phyloP scores from a whole-genome alignment of 1,139 yeast species.

The Saccharomyces hybrid region DNA sequence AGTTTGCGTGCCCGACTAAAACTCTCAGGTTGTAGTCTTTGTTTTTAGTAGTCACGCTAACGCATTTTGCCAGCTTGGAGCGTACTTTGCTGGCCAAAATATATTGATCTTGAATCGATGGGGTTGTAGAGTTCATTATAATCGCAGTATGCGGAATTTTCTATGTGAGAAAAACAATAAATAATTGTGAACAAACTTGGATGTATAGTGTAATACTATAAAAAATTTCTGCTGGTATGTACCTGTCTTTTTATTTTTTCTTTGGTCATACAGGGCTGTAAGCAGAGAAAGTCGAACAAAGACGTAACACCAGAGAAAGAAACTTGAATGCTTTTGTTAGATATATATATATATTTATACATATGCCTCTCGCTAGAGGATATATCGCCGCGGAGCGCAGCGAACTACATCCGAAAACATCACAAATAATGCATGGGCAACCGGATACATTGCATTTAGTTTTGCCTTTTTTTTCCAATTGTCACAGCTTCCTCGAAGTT shows the following conservation, averaged over 20 bases:
- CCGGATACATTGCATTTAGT: neutral
- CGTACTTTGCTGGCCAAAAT: conserved; percentile 20
- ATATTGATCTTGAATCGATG: conserved; percentile 16
- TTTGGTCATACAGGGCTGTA: neutral
- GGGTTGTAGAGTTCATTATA: conserved; percentile 7
- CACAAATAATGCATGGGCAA: neutral
- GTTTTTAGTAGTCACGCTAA: conserved; percentile 8
- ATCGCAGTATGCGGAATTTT: neutral
- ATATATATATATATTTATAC: neutral
- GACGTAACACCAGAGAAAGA: neutral
- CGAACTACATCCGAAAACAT: neutral
- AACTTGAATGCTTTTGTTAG: neutral
- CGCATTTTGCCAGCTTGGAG: conserved; percentile 18
- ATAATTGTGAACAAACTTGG: neutral
- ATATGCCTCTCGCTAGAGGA: neutral
- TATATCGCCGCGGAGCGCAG: neutral
- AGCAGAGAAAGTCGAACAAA: neutral
- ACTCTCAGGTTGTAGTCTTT: conserved; percentile 22
- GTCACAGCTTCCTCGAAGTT: neutral
- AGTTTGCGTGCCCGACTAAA: conserved; percentile 28
- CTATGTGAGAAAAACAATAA: neutral
- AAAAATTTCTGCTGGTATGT: neutral
- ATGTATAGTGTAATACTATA: neutral
- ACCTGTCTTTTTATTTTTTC: neutral
- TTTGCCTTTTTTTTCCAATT: neutral